Base-by-base conservation (phyloP, 2,329 filamentous ascomycete genomes). In the Xenosphaeropsis pyriputrescens region DNA sequence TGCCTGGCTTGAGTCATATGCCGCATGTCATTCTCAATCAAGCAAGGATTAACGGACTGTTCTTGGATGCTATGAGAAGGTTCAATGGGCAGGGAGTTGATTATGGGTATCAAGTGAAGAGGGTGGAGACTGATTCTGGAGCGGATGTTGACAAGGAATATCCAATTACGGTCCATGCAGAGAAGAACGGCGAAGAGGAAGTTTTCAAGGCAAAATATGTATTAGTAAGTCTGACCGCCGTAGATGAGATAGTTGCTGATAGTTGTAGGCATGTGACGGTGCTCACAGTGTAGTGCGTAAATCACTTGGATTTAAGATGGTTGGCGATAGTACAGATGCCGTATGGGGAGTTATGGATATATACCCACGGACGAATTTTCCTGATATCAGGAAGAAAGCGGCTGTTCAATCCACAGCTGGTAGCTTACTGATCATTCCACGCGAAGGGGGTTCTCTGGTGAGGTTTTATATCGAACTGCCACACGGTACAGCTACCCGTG, bases 21-120 rank as follows among this genome's bases (percentile, higher is more conserved):
- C 70, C 72, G 34, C 70, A 84, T 50, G 68, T 75, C 3, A 74
- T 81, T 6, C 54, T 86, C 32, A 79, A 83, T 46, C 80, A 85
- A 53, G 80, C 78, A 8, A 68, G 77, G 2, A 71, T 84, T 41
- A 79, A 85, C 51, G 61, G 65, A 2, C 75, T 77, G 49, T 72
- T 80, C 45, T 58, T 78, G 1, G 74, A 79, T 43, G 64, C 67
- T 35, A 73, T 79, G 44, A 63, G 64, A 44, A 56, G 67, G 37
- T 56, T 68, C 47, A 67, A 65, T 5, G 63, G 66, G 7, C 64
- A 74, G 35, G 51, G 54, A 2, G 63, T 82, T n/a, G 75, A 80
- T 48, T 64, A 75, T 17, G 68, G 65, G 0, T 65, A 76, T 2
- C 54, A 77, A 8, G 75, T 75, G 0, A 64, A 67, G 26, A 57